Percentiles rank a stretch among this genome's conserved stretches.
Conservation (phyloP, 495 filamentous ascomycete species). For the Chaetomium fimeti region DNA sequence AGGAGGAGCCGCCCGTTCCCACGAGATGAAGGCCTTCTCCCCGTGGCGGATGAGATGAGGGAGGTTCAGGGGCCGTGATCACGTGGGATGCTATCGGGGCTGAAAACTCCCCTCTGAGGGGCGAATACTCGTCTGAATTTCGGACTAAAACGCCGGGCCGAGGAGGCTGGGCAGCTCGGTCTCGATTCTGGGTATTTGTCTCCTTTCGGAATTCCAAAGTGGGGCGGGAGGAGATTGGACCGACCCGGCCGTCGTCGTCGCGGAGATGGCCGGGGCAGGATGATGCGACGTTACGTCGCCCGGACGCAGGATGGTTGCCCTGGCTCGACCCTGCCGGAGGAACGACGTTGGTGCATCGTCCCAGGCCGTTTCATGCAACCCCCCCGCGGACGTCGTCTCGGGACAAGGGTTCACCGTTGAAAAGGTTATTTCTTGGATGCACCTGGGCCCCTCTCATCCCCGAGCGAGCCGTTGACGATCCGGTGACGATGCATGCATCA, state of each 20-base stretch:
- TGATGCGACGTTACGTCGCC: not conserved
- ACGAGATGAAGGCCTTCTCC: conserved; percentile 17
- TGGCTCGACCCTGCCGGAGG: not conserved
- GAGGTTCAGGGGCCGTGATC: not conserved
- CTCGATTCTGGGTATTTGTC: not conserved
- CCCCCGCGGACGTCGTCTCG: not conserved
- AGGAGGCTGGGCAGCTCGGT: not conserved
- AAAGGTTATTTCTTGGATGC: no score
- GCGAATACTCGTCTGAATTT: no score
- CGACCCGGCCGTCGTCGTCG: not conserved
- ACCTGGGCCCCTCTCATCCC: no score
- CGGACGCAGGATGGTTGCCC: not conserved
- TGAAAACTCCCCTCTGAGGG: not conserved
- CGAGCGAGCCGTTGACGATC: not conserved
- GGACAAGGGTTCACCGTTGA: not conserved
- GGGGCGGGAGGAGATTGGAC: conserved; percentile 10
- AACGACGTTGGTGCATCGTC: not conserved
- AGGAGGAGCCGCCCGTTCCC: conserved; percentile 57
- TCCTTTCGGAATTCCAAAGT: not conserved
- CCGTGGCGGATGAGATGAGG: not conserved
- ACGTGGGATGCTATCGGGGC: not conserved
- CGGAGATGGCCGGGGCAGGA: conserved; percentile 4
- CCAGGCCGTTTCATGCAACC: not conserved
- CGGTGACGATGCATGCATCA: not conserved
- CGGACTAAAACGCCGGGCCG: no score